Evolutionary conservation across 495 filamentous ascomycete genomes (phyloP), one percentile per base, ranked within the genome.

Genomic region (Penicillium cinerascens): DNA sequence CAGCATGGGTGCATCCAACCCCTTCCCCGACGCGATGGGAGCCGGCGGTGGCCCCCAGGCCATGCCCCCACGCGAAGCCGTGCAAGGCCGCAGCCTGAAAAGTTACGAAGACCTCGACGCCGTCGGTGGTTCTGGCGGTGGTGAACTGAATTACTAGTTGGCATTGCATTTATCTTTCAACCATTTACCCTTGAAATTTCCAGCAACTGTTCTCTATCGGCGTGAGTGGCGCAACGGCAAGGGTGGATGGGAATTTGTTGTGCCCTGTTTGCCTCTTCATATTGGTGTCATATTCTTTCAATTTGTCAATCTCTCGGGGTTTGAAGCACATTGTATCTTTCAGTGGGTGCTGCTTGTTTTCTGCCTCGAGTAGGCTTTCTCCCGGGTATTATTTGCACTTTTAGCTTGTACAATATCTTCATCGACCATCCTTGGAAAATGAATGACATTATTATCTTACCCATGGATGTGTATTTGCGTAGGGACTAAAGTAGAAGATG

Each of bases 41-140:
- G 74, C 70, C 17, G 82, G 83, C 39, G 81, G 81, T 44, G 83
- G 84, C 3, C 77, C 76, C 49, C 87, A 86, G 41, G 83, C 86
- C 1, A 83, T 91, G 55, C 88, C 87, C 2, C 91, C 91, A 3
- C 75, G 87, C 15, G 90, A 95, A 70, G 88, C 92, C 1, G 89
- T 95, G 2, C 86, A 91, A 56, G 93, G 95, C 4, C 81, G 93
- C 41, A 95, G 87, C 38, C 64, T 98, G 29, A 96, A 93, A 78
- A 95, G 88, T 67, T 98, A 98, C 68, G 95, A 97, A 69, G 93
- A 98, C 70, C 73, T 98, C 2, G 93, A 98, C 74, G 92, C 93
- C 15, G 77, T 82, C 29, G 76, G 72, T 23, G 74, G 73, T 2
- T 71, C 73, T 22, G 81, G 73, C 17, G 69, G 77, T 41, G 81